Percentiles rank a stretch among this genome's conserved stretches.
Conservation (phyloP, 2,329 filamentous ascomycete genomes). For the Aschersonia sp. region DNA sequence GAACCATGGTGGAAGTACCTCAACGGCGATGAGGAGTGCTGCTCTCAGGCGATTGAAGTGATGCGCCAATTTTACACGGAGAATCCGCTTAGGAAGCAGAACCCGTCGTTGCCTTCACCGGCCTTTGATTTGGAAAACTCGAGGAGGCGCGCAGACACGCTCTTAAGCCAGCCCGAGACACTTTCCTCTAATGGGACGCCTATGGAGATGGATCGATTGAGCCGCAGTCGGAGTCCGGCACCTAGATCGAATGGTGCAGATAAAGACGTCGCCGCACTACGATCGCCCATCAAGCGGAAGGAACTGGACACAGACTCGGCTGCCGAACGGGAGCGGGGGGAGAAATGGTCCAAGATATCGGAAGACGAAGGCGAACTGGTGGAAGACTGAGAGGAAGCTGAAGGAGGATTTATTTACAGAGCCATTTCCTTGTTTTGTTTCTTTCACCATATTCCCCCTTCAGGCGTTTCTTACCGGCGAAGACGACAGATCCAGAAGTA, state of each 20-base stretch:
- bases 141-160: conserved; percentile 30
- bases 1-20: conserved; percentile 79
- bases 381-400: conserved; percentile 12
- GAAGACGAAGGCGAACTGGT: conserved; percentile 34
- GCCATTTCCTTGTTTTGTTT: neutral
- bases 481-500: no score
- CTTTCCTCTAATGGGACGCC: conserved; percentile 35
- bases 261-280: conserved; percentile 6
- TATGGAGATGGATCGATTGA: conserved; percentile 29
- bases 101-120: conserved; percentile 37
- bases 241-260: conserved; percentile 24
- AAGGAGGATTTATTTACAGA: neutral
- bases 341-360: conserved; percentile 29
- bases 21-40: conserved; percentile 54
- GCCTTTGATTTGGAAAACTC: conserved; percentile 42
- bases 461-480: neutral
- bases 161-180: conserved; percentile 25
- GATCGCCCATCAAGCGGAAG: conserved; percentile 28
- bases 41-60: conserved; percentile 58
- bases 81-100: conserved; percentile 45
- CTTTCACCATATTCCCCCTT: neutral
- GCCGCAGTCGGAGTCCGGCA: conserved; percentile 35
- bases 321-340: conserved; percentile 19
- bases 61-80: conserved; percentile 56
- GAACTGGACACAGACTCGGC: conserved; percentile 19